Percentiles rank a stretch among this genome's conserved stretches.
These are phyloP conservation scores for Musa itinerans DNA, from an alignment of 176 grass and related monocot species.

Conservation along the genomic window DNA sequence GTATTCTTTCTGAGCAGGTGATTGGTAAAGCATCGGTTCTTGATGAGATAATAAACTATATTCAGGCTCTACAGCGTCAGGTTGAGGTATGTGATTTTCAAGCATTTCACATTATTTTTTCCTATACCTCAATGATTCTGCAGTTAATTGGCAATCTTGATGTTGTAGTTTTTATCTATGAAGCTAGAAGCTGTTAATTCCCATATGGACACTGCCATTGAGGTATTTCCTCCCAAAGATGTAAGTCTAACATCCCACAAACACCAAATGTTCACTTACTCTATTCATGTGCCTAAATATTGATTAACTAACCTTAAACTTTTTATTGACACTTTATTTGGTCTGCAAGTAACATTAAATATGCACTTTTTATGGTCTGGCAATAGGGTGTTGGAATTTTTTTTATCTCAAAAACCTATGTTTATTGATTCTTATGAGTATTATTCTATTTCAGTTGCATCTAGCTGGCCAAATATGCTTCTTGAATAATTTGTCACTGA, in stretches of 20 bases:
- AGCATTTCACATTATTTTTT: constrained; percentile 7
- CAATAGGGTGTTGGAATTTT: no score
- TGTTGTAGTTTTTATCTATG: constrained; percentile 85
- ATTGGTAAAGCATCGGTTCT: constrained; percentile 93
- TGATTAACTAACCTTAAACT: neutral
- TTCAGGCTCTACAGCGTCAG: constrained; percentile 84
- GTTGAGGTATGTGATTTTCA: constrained; percentile 46
- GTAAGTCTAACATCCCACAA: constrained; percentile 39
- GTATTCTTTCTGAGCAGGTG: constrained; percentile 44
- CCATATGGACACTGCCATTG: constrained; percentile 38
- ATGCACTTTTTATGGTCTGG: no score
- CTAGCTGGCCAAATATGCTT: no score
- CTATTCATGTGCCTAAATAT: neutral
- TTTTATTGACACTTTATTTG: neutral
- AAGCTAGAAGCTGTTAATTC: constrained; percentile 92
- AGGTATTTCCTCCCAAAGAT: constrained; percentile 70
- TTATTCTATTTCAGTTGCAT: no score
- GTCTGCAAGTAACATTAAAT: no score
- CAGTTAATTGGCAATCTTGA: constrained; percentile 11
- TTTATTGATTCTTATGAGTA: no score
- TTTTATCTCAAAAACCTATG: no score
- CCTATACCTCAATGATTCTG: neutral
- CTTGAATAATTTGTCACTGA: no score
- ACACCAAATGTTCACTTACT: neutral
- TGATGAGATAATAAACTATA: constrained; percentile 98